Percentiles rank a stretch among this genome's conserved stretches.
Conservation (phyloP, 2,329 filamentous ascomycete genomes). For the Pyrenophora seminiperda region DNA sequence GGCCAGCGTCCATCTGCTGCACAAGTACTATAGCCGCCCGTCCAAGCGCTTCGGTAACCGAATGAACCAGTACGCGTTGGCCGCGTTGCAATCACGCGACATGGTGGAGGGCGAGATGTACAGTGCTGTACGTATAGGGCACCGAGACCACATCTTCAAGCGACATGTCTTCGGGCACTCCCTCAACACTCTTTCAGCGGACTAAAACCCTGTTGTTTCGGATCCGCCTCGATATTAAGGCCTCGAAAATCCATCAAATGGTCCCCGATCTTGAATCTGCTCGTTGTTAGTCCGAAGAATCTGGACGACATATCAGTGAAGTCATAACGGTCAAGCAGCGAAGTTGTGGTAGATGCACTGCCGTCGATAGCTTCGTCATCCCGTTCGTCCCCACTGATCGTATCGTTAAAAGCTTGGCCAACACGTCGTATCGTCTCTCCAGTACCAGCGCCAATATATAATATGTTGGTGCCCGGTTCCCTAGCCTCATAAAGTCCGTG, state of each 20-base stretch:
- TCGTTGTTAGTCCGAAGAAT: conserved; percentile 2
- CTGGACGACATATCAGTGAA: conserved; percentile 3
- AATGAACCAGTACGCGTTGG: conserved; percentile 1
- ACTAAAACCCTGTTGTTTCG: neutral
- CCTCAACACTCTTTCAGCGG: neutral
- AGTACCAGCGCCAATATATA: conserved; percentile 12
- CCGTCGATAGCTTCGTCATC: neutral
- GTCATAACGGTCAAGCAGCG: conserved; percentile 1
- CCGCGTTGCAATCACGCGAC: neutral
- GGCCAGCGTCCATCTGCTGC: neutral
- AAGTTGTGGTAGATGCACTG: neutral
- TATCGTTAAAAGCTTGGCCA: neutral
- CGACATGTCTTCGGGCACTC: neutral
- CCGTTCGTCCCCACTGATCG: neutral
- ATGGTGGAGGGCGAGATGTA: neutral
- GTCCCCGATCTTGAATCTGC: neutral
- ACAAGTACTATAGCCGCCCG: conserved; percentile 2
- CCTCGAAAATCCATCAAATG: neutral
- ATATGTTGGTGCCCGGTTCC: neutral
- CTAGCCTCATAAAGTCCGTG: neutral
- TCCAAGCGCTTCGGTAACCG: neutral
- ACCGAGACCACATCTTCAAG: neutral
- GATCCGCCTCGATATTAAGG: conserved; percentile 5
- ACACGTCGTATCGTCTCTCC: neutral
- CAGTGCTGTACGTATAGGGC: neutral